Evolutionary conservation across 2,329 filamentous ascomycete genomes (phyloP).

Genomic region (Epicoccum nigrum): DNA sequence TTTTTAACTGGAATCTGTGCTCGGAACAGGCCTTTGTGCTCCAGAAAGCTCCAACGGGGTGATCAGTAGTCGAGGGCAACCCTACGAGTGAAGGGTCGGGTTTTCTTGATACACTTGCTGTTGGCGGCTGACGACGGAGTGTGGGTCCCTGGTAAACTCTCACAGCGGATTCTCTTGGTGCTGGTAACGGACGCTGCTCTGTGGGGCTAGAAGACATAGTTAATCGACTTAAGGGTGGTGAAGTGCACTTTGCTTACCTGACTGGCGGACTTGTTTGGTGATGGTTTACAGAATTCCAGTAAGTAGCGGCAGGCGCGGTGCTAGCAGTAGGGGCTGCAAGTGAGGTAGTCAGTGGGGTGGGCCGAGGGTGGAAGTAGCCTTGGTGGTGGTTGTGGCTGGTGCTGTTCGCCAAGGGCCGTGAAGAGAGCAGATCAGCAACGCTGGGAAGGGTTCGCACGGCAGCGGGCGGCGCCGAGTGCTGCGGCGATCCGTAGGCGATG

Average conservation of each 20-base stretch:
- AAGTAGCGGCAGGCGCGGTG: conserved; percentile 1
- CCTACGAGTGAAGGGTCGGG: no score
- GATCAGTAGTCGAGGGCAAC: no score
- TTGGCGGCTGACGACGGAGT: conserved; percentile 11
- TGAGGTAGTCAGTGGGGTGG: conserved; percentile 11
- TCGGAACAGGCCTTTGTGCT: no score
- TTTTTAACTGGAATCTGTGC: no score
- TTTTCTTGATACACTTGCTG: no score
- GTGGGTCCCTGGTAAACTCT: conserved; percentile 7
- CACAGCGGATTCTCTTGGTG: background rate
- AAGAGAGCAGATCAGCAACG: conserved; percentile 32
- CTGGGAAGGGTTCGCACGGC: conserved; percentile 28
- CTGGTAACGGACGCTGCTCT: conserved; percentile 6
- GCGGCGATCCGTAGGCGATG: conserved; percentile 12
- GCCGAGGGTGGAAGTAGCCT: conserved; percentile 17
- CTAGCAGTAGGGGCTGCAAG: conserved; percentile 11
- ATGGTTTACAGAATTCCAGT: conserved; percentile 25
- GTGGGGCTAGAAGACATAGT: conserved; percentile 9
- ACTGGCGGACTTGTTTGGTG: conserved; percentile 13
- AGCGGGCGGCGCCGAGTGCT: conserved; percentile 12
- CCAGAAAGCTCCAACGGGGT: no score
- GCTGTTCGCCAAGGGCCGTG: conserved; percentile 16
- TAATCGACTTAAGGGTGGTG: background rate
- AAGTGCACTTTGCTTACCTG: conserved; percentile 6
- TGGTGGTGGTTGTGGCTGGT: no score